A percentile compares a stretch with the other conserved stretches of the same genome.
Evolutionary conservation across 257 asterid genomes (phyloP).

Genomic region (Hygrophila difformis): DNA sequence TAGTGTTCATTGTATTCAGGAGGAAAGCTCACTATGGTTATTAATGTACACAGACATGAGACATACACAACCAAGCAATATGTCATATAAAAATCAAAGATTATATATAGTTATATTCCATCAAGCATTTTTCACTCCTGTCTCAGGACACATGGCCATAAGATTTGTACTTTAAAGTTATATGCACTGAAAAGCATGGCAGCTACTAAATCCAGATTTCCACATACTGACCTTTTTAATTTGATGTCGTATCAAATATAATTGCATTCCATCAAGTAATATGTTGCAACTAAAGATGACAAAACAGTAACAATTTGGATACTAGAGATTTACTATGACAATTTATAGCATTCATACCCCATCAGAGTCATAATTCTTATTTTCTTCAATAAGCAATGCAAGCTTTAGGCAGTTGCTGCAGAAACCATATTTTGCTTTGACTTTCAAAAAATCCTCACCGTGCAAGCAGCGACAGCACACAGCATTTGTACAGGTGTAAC

Average conservation of each 20-base stretch:
- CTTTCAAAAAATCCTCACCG: constrained; percentile 21
- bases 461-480: constrained; percentile 50
- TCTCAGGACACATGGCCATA: too few species aligned
- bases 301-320: constrained; percentile 6
- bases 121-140: too few species aligned
- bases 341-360: constrained; percentile 79
- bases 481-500: constrained; percentile 62
- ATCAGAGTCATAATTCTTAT: constrained; percentile 45
- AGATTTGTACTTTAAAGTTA: too few species aligned
- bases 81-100: too few species aligned
- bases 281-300: background rate
- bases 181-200: too few species aligned
- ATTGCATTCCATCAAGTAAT: too few species aligned
- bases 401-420: constrained; percentile 56
- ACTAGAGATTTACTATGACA: too few species aligned
- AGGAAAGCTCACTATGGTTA: background rate
- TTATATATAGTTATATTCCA: too few species aligned
- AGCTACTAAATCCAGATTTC: too few species aligned
- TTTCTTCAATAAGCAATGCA: constrained; percentile 58
- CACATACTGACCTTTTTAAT: too few species aligned
- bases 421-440: constrained; percentile 62
- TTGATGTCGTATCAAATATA: too few species aligned
- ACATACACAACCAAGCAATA: background rate
- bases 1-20: too few species aligned
- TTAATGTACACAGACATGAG: constrained; percentile 5